Percentiles rank a stretch among this genome's conserved stretches.
Evolutionary conservation across 345 rosid genomes (phyloP).

Genomic region (Melaleuca alternifolia): DNA sequence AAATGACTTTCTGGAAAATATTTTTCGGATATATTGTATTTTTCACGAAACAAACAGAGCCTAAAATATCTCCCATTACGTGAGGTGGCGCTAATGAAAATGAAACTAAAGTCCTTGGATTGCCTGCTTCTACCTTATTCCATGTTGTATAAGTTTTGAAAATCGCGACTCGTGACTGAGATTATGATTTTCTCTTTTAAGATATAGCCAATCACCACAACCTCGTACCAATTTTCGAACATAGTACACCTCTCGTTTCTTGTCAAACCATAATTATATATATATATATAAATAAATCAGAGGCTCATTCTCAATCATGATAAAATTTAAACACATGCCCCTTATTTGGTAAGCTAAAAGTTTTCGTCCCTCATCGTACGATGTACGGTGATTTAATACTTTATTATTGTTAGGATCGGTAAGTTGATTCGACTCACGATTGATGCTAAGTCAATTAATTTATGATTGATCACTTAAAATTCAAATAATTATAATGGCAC

Average conservation of each 20-base stretch:
- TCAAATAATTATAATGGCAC: neutral
- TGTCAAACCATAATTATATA: neutral
- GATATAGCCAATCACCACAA: neutral
- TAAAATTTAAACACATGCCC: neutral
- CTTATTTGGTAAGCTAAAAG: neutral
- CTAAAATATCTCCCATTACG: neutral
- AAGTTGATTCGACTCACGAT: neutral
- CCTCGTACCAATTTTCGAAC: neutral
- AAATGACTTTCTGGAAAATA: too few species aligned
- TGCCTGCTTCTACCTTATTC: neutral
- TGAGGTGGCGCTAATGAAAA: neutral
- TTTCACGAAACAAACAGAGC: too few species aligned
- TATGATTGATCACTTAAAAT: neutral
- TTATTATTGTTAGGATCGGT: neutral
- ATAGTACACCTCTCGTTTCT: neutral
- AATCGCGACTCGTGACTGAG: neutral
- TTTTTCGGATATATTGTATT: too few species aligned
- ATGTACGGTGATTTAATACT: neutral
- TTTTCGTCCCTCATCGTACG: neutral
- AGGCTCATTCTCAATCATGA: neutral
- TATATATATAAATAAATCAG: too few species aligned
- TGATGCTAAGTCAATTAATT: neutral
- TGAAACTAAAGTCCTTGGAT: neutral
- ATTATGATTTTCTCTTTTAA: neutral
- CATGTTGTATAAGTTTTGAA: neutral